Conservation (phyloP, 306 rosid genomes). For the Adenanthera pavonina region DNA sequence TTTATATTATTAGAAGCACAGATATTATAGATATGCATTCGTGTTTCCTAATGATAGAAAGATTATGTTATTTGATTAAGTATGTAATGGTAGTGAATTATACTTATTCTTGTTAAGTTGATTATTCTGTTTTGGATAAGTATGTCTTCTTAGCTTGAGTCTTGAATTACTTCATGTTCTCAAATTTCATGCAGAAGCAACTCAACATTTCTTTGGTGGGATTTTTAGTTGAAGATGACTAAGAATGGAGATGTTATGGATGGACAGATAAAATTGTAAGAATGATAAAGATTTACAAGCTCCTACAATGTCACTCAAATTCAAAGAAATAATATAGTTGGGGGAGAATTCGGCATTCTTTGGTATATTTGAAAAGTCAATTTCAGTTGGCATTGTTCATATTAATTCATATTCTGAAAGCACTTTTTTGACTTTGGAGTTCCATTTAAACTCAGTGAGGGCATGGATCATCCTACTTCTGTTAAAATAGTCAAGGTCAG, state of each 20-base stretch:
- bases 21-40: background rate
- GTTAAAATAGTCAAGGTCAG: constrained; percentile 47
- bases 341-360: background rate
- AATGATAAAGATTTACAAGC: background rate
- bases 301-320: background rate
- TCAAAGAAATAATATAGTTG: background rate
- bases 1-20: background rate
- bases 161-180: constrained; percentile 38
- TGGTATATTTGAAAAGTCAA: constrained; percentile 27
- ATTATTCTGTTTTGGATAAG: background rate
- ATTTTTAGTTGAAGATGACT: background rate
- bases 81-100: background rate
- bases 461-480: background rate
- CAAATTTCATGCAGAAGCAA: constrained; percentile 48
- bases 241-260: constrained; percentile 5
- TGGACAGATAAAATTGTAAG: background rate
- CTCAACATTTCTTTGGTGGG: constrained; percentile 18
- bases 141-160: constrained; percentile 20
- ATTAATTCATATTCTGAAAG: constrained; percentile 36
- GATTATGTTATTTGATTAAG: constrained; percentile 2
- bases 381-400: constrained; percentile 27
- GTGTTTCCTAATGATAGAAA: constrained; percentile 12
- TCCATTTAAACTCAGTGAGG: background rate
- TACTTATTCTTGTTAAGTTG: background rate
- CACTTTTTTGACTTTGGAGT: constrained; percentile 28